Evolutionary conservation across 148 eudicot species (phyloP), one percentile per base, ranked within the genome.

Genomic region (Talinum fruticosum): DNA sequence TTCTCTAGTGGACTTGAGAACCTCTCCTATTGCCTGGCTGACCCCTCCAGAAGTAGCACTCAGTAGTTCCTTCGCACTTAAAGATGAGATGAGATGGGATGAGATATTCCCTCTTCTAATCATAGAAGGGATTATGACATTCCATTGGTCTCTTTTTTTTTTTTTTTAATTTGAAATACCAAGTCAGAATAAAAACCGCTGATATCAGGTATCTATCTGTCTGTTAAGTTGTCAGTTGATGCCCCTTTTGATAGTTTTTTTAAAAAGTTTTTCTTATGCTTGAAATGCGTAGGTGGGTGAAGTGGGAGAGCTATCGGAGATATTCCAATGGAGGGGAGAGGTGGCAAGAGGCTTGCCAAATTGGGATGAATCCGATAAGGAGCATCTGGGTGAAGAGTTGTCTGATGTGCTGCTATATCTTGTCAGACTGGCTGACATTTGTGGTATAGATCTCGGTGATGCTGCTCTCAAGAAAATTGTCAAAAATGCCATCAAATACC

Each of bases 261-360:
- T 66, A 2, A 14, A 14, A 14, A 41, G 2, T 23, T 30, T 65
- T 28, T 32, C 14, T 8, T 47, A 8, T 76, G 75, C 30, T 77
- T 44, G 33, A 41, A 34, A 47, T 73, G 36, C 57, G 66, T 77
- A 87, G 94, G 85, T 90, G 5, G 90, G 94, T 30, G 94, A 90
- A 80, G 90, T 90, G 19, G 92, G 92, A 33, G 94, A 90, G 80
- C 72, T 88, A 47, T 87, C 94, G 19, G 92, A 90, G 80, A 90
- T 90, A 85, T 90, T 90, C 74, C 94, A 90, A 47, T 90, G 92
- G 94, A 87, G 80, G 75, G 94, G 94, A 81, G 94, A 90, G 82
- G 94, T 90, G 68, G 94, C 84, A 14, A 83, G 68, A 80, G 91
- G 94, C 15, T 80, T 90, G 53, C 90, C 90, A 71, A 86, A 88